Percentiles rank a stretch among this genome's conserved stretches.
phyloP scores from a whole-genome alignment of 805 yeast genomes.

The Kuraishia borneana region DNA sequence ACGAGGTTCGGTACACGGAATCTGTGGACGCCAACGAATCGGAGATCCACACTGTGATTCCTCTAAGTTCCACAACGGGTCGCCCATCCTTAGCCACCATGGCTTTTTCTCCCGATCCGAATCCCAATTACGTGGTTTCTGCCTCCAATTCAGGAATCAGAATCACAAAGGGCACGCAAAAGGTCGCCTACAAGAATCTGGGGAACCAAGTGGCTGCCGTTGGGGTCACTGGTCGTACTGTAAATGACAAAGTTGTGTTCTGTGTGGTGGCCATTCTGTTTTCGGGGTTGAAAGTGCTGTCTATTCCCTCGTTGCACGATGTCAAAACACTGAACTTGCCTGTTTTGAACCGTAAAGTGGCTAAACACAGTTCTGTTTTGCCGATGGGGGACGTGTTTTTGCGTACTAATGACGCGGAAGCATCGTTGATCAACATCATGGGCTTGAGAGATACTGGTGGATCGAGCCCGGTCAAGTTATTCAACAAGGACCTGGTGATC shows the following conservation, averaged over 20 bases:
- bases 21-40: conserved; percentile 36
- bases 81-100: conserved; percentile 53
- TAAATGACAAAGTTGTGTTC: neutral
- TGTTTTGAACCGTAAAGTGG: conserved; percentile 25
- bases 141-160: conserved; percentile 52
- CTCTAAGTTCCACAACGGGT: conserved; percentile 51
- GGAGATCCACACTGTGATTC: conserved; percentile 42
- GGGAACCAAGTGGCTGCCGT: conserved; percentile 33
- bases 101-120: conserved; percentile 38
- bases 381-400: conserved; percentile 42
- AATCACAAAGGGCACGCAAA: conserved; percentile 49
- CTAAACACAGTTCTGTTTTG: conserved; percentile 29
- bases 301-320: conserved; percentile 57
- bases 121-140: conserved; percentile 52
- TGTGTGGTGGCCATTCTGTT: conserved; percentile 1
- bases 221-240: conserved; percentile 35
- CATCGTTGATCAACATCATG: conserved; percentile 37
- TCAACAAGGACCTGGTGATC: conserved; percentile 53
- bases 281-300: conserved; percentile 17
- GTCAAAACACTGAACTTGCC: conserved; percentile 36
- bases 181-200: conserved; percentile 52
- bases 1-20: conserved; percentile 40
- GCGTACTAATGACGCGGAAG: conserved; percentile 44
- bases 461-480: conserved; percentile 42
- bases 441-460: conserved; percentile 14